phyloP scores from a whole-genome alignment of 108 stramenopile species.

The Skeletonema marinoi region DNA sequence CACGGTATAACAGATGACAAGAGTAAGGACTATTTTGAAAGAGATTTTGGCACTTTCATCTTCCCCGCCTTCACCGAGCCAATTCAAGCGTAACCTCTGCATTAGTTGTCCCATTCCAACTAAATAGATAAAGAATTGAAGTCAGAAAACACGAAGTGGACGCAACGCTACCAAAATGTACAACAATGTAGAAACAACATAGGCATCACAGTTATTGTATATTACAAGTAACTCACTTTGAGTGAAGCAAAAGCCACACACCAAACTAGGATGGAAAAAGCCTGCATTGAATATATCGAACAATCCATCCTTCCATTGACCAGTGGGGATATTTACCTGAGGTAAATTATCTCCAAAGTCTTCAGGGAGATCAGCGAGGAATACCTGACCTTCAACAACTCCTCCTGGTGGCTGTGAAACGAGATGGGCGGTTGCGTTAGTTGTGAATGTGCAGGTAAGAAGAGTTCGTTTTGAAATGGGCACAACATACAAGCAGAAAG shows the following conservation, averaged over 20 bases:
- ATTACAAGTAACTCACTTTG: constrained; percentile 42
- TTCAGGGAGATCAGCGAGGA: constrained; percentile 62
- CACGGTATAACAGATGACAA: constrained; percentile 57
- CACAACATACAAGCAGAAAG: background rate
- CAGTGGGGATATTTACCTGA: constrained; percentile 64
- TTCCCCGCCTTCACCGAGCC: constrained; percentile 70
- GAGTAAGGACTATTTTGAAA: constrained; percentile 64
- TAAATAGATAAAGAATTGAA: constrained; percentile 2
- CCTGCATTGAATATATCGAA: constrained; percentile 68
- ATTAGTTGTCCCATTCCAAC: constrained; percentile 83
- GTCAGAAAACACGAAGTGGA: background rate
- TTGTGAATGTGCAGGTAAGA: background rate
- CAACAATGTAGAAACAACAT: background rate
- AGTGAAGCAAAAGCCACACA: constrained; percentile 73
- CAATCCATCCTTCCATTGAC: constrained; percentile 81
- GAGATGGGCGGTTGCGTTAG: background rate
- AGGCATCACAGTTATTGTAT: background rate
- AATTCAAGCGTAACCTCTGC: constrained; percentile 80
- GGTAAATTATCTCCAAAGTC: constrained; percentile 46
- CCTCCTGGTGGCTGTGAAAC: constrained; percentile 61
- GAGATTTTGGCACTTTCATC: constrained; percentile 56
- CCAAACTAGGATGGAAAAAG: constrained; percentile 66
- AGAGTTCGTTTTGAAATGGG: background rate
- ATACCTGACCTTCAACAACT: constrained; percentile 77
- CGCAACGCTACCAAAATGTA: background rate